These are phyloP conservation scores for Trametes gibbosa DNA, from an alignment of 768 basidiomycete genomes.

Conservation along the genomic window DNA sequence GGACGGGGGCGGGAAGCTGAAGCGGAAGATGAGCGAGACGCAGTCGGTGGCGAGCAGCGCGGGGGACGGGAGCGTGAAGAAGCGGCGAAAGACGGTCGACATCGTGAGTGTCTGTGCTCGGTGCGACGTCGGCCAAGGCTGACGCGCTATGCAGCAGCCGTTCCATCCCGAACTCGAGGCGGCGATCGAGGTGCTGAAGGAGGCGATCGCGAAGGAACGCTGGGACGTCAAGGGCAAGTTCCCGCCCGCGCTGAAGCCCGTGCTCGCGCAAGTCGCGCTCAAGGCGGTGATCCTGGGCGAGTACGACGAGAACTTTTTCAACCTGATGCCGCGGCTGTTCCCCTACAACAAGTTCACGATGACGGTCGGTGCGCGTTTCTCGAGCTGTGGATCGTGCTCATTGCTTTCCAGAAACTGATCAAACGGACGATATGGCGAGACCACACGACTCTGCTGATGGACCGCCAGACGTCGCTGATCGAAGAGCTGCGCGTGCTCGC, in stretches of 20 bases:
- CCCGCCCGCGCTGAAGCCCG: constrained; percentile 73
- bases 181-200: constrained; percentile 58
- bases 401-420: constrained; percentile 72
- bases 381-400: background rate
- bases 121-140: background rate
- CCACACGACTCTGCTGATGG: constrained; percentile 62
- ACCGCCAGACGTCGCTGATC: constrained; percentile 68
- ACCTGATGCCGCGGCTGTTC: constrained; percentile 80
- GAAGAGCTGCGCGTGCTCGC: constrained; percentile 60
- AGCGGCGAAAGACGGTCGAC: constrained; percentile 71
- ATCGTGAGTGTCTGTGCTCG: constrained; percentile 41
- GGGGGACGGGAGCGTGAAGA: constrained; percentile 37
- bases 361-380: constrained; percentile 58
- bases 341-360: constrained; percentile 97
- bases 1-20: constrained; percentile 25
- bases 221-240: constrained; percentile 89
- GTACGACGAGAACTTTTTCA: constrained; percentile 92
- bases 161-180: constrained; percentile 72
- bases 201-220: constrained; percentile 58
- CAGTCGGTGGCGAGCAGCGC: constrained; percentile 9
- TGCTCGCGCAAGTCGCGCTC: constrained; percentile 67
- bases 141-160: constrained; percentile 40
- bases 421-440: constrained; percentile 83
- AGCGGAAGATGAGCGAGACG: constrained; percentile 26
- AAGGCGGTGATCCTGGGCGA: constrained; percentile 81